These are phyloP conservation scores for Mycosphaerelloides madeirae DNA, from an alignment of 2,329 filamentous ascomycete genomes.

Conservation along the genomic window DNA sequence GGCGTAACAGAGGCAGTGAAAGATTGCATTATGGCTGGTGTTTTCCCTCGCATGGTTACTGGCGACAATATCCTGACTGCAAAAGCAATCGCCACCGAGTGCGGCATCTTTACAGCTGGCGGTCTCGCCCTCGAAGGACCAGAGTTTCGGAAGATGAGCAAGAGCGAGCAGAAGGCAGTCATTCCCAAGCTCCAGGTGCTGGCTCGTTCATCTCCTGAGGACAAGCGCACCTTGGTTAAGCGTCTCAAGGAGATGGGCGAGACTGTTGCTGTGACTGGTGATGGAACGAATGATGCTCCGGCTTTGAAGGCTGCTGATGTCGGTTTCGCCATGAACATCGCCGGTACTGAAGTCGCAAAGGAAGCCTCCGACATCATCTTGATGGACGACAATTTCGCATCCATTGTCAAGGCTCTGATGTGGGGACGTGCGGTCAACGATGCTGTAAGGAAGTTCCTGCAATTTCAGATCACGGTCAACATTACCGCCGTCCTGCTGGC, in stretches of 20 bases:
- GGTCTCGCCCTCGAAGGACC: constrained; percentile 44
- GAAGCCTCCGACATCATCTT: constrained; percentile 59
- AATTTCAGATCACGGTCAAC: constrained; percentile 82
- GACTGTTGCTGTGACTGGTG: constrained; percentile 62
- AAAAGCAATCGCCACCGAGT: constrained; percentile 67
- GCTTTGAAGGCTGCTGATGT: constrained; percentile 63
- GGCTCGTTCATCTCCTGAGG: constrained; percentile 64
- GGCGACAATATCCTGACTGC: constrained; percentile 69
- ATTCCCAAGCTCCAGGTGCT: constrained; percentile 63
- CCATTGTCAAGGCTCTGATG: constrained; percentile 59
- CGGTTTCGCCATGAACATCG: constrained; percentile 64
- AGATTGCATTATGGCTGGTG: constrained; percentile 63
- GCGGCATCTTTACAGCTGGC: constrained; percentile 55
- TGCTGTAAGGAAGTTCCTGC: constrained; percentile 52
- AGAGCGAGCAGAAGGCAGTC: constrained; percentile 47
- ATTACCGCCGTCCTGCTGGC: constrained; percentile 83
- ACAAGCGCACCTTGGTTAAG: constrained; percentile 62
- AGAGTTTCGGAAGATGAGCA: constrained; percentile 41
- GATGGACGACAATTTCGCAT: constrained; percentile 60
- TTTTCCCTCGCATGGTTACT: constrained; percentile 69
- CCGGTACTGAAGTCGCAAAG: constrained; percentile 61
- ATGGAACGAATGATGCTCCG: constrained; percentile 63
- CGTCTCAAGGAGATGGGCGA: constrained; percentile 61
- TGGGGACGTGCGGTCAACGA: constrained; percentile 58
- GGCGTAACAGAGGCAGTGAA: constrained; percentile 64